phyloP scores from a whole-genome alignment of 768 basidiomycete genomes.

The Infundibulicybe gibba region DNA sequence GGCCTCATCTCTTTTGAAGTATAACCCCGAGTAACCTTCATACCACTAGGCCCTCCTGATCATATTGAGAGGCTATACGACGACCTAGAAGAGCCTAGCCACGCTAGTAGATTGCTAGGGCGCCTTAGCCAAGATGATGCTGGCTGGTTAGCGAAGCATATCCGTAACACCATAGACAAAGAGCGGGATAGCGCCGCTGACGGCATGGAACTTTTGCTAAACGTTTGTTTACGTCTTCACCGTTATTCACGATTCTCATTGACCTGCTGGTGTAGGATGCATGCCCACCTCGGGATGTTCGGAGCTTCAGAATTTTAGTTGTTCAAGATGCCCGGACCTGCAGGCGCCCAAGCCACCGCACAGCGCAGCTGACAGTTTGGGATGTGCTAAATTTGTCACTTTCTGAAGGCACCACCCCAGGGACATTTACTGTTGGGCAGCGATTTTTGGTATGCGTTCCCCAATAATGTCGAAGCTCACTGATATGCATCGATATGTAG shows the following conservation, averaged over 20 bases:
- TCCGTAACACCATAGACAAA: conserved; percentile 40
- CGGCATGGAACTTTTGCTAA: conserved; percentile 71
- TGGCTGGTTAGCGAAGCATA: conserved; percentile 58
- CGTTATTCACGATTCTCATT: not conserved
- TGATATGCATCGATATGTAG: conserved; percentile 15
- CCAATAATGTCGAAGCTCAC: conserved; percentile 1
- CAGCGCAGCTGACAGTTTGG: conserved; percentile 82
- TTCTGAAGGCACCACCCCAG: conserved; percentile 46
- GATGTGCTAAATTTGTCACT: conserved; percentile 54
- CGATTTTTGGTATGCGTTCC: conserved; percentile 56
- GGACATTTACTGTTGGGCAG: conserved; percentile 58
- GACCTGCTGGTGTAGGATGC: conserved; percentile 28
- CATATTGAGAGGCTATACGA: conserved; percentile 57
- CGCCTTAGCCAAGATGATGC: conserved; percentile 43
- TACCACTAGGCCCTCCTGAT: conserved; percentile 35
- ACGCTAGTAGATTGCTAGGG: conserved; percentile 38
- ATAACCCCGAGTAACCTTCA: conserved; percentile 4
- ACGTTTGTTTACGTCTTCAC: conserved; percentile 40
- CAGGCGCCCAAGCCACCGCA: conserved; percentile 49
- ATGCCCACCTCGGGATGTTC: conserved; percentile 74
- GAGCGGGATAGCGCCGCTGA: conserved; percentile 48
- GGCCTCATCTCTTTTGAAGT: not conserved
- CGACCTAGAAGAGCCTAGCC: conserved; percentile 54
- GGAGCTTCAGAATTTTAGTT: conserved; percentile 71
- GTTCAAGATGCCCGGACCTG: conserved; percentile 59